Evolutionary conservation across 1,139 yeast genomes (phyloP), one percentile per base, ranked within the genome.

Genomic region (Protomyces gravidus): DNA sequence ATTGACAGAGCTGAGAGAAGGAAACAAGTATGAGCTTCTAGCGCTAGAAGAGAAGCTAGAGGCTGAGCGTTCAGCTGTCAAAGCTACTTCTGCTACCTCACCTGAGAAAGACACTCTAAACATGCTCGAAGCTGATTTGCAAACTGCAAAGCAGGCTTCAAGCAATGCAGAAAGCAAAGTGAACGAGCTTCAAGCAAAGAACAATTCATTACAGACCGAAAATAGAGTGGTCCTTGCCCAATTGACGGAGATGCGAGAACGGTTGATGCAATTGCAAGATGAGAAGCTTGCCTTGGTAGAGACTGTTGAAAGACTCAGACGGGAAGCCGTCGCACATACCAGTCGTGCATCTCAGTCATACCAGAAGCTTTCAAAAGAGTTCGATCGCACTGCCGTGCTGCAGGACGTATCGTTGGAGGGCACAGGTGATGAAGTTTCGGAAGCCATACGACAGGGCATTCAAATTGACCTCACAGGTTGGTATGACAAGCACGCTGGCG

Each of bases 401-500:
- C 58, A 53, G 28, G 51, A 53, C 11, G 40, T 53, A 1, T 27
- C 58, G 25, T 45, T 52, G 5, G 50, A 52, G 13, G 11, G 19
- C 26, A 36, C 21, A 5, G 5, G 15, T 25, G 32, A 9, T 3
- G 11, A 5, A n/a, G 13, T 39, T 3, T 26, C 51, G 3, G 50
- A 42, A 6, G 15, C 46, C 4, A 46, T 32, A 6, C 17, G 33
- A 21, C 46, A 53, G 27, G 36, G 26, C 51, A 46, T 53, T 17
- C 36, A 39, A 23, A 53, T 53, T 26, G 58, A 53, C 36, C 42
- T 53, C 39, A 53, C 51, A 2, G 47, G 51, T 9, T 53, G 58
- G 58, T 53, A 53, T 27, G 58, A 45, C 47, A 45, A 53, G 39
- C 39, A 46, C 25, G 51, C 50, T 7, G 58, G 58, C 21, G 58